Base-by-base conservation (phyloP, 306 rosid genomes). In the Echinosophora koreensis region DNA sequence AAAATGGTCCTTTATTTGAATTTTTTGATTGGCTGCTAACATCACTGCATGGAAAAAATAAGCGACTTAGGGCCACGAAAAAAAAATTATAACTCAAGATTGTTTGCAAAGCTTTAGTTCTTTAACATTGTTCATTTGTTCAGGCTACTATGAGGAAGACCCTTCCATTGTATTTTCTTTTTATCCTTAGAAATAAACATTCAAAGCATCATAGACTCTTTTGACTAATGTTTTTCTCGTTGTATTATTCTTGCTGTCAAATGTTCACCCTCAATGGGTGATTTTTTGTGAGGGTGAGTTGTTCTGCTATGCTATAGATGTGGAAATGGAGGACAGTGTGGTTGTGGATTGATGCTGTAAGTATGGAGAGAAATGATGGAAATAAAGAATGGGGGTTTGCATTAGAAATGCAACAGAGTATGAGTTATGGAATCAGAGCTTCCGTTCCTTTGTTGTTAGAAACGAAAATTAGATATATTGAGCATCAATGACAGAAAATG, bases 101-200 rank as follows among this genome's bases (percentile, higher is more conserved):
- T 28, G 86, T 71, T 79, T 38, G 57, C 71, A 47, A 80, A 92
- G 98, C 98, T 95, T 95, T 46, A 95, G 85, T 86, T 94, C 97
- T 84, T 94, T 22, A 22, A 22, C 22, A 76, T 92, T 97, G 57
- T 87, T 94, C 79, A 84, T 74, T 92, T 97, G 57, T 87, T 94
- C 79, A 84, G 80, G 80, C 92, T 92, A 37, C 93, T 92, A 44
- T 93, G 98, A 83, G 98, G 98, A 58, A 92, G 91, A 83, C 97
- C 98, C 87, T 87, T 92, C 97, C 98, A 94, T 81, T 94, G 98
- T 81, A 94, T 92, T 85, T 94, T 97, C 79, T 92, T 94, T 82
- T 94, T 94, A 86, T 94, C 97, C 89, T 92, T 94, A 11, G 98
- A 92, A 81, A 92, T 88, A 39, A 84, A 95, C 99, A 85, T 95